A percentile compares a stretch with the other conserved stretches of the same genome.
phyloP scores from a whole-genome alignment of 2,329 filamentous ascomycete species.

The Aureobasidium sp. region DNA sequence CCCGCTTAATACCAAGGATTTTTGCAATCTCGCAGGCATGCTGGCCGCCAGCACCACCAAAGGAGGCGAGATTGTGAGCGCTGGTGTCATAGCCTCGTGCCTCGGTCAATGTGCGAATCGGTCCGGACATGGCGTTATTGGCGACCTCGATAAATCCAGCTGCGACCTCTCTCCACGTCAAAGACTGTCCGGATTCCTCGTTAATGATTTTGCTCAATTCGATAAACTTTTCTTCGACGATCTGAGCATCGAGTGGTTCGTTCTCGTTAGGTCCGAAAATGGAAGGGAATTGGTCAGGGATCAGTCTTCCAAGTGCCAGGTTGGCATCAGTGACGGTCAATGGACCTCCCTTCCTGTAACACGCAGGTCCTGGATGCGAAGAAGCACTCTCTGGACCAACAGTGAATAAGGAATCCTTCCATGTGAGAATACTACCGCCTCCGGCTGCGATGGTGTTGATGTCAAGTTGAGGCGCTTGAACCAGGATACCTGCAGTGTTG shows the following conservation, averaged over 20 bases:
- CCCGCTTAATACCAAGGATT: conserved; percentile 75
- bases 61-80: conserved; percentile 80
- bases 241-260: conserved; percentile 66
- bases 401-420: too few relatives aligned
- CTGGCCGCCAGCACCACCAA: conserved; percentile 85
- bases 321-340: conserved; percentile 90
- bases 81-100: conserved; percentile 87
- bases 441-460: conserved; percentile 24
- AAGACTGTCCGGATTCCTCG: conserved; percentile 55
- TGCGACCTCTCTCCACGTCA: conserved; percentile 72
- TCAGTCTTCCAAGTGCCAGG: conserved; percentile 70
- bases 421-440: conserved; percentile 20
- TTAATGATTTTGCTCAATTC: conserved; percentile 74
- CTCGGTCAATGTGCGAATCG: conserved; percentile 84
- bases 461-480: conserved; percentile 22
- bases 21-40: conserved; percentile 88
- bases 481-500: conserved; percentile 20
- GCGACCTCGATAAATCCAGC: conserved; percentile 85
- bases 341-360: conserved; percentile 82
- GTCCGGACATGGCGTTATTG: conserved; percentile 85
- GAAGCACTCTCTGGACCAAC: conserved; percentile 85
- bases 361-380: conserved; percentile 82
- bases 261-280: conserved; percentile 91
- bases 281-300: conserved; percentile 89
- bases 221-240: conserved; percentile 67